Evolutionary conservation across 768 basidiomycete species (phyloP).

Genomic region (Mycena floridula): DNA sequence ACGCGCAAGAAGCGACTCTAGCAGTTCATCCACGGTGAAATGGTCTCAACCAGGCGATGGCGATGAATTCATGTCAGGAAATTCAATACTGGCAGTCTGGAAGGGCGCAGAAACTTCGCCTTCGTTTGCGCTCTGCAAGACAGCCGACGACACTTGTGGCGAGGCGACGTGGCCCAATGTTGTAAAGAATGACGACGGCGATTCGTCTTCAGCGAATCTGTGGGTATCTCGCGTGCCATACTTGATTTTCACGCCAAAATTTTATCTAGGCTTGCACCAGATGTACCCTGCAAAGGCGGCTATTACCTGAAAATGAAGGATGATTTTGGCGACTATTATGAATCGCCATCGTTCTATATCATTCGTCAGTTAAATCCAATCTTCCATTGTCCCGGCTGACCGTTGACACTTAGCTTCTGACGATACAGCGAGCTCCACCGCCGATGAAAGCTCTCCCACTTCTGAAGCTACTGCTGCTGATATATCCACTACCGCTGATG

Average conservation of each 20-base stretch:
- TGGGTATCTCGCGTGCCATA: not conserved
- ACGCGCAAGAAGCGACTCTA: not conserved
- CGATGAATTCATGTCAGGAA: no score
- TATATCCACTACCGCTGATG: constrained; percentile 29
- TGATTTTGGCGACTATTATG: constrained; percentile 15
- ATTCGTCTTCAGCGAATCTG: not conserved
- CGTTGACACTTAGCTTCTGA: no score
- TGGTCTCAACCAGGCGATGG: no score
- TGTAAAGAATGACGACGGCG: not conserved
- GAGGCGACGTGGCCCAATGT: not conserved
- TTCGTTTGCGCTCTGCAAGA: not conserved
- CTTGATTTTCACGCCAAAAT: not conserved
- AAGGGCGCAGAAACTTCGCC: no score
- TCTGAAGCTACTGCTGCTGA: no score
- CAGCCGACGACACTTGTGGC: not conserved
- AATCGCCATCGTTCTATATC: constrained; percentile 21
- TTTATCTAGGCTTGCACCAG: constrained; percentile 15
- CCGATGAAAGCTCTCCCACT: no score
- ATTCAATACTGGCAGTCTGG: no score
- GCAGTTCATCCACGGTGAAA: not conserved
- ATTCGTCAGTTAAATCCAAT: constrained; percentile 16
- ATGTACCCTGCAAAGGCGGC: constrained; percentile 7
- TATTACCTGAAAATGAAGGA: constrained; percentile 18
- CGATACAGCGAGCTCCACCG: no score
- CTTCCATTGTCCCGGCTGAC: no score